These are phyloP conservation scores for Colletotrichum tofieldiae DNA, from an alignment of 2,329 filamentous ascomycete species.

Conservation along the genomic window DNA sequence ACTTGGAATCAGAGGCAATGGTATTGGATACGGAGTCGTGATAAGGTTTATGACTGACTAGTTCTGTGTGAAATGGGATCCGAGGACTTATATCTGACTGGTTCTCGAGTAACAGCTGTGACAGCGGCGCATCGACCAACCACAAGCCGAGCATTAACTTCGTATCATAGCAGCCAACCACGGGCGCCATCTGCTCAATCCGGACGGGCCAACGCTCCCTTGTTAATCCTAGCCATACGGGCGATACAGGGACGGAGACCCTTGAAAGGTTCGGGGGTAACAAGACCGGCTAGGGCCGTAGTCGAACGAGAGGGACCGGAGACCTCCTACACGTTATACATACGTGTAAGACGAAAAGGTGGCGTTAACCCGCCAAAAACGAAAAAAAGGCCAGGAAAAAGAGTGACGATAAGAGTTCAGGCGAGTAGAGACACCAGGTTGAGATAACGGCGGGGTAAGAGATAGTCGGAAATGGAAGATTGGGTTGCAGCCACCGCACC, in stretches of 20 bases:
- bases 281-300: constrained; percentile 17
- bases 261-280: background rate
- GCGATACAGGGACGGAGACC: constrained; percentile 12
- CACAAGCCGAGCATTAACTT: constrained; percentile 26
- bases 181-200: constrained; percentile 3
- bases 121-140: constrained; percentile 22
- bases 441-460: constrained; percentile 43
- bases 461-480: constrained; percentile 27
- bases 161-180: constrained; percentile 24
- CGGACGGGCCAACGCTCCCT: constrained; percentile 8
- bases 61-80: constrained; percentile 17
- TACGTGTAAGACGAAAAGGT: constrained; percentile 36
- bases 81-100: constrained; percentile 34
- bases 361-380: constrained; percentile 29
- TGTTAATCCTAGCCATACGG: constrained; percentile 24
- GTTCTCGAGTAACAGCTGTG: background rate
- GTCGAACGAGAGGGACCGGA: constrained; percentile 24
- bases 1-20: constrained; percentile 9
- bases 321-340: constrained; percentile 41
- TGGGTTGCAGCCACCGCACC: constrained; percentile 24
- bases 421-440: constrained; percentile 9
- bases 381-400: background rate
- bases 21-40: constrained; percentile 18
- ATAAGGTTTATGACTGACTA: constrained; percentile 28
- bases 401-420: constrained; percentile 25